A percentile compares a stretch with the other conserved stretches of the same genome.
Evolutionary conservation across 2,329 filamentous ascomycete species (phyloP).

Genomic region (Dothiorella sarmentorum): DNA sequence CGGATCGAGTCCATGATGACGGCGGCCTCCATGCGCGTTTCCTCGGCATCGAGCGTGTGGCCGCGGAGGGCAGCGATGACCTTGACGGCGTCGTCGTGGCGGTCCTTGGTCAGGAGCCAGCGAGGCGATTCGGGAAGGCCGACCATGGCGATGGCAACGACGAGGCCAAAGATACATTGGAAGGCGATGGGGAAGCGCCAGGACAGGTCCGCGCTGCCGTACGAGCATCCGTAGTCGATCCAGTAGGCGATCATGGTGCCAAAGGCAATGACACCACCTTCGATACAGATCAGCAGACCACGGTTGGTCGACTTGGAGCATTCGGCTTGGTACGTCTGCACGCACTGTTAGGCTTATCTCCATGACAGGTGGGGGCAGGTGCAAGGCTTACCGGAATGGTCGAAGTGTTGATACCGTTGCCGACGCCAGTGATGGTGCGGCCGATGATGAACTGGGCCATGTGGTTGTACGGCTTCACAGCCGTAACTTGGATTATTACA

Average conservation of each 20-base stretch:
- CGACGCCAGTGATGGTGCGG: constrained; percentile 51
- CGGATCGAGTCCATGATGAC: constrained; percentile 59
- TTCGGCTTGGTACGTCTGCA: constrained; percentile 54
- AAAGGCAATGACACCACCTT: constrained; percentile 51
- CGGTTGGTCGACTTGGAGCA: constrained; percentile 55
- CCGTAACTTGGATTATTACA: constrained; percentile 39
- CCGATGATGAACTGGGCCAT: constrained; percentile 53
- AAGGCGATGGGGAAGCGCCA: constrained; percentile 56
- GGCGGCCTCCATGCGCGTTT: constrained; percentile 58
- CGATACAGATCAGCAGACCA: constrained; percentile 60
- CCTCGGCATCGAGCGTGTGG: constrained; percentile 48
- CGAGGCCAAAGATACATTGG: constrained; percentile 49
- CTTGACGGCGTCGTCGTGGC: constrained; percentile 45
- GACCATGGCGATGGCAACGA: constrained; percentile 42
- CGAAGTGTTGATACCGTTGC: constrained; percentile 55
- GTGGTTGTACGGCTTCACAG: constrained; percentile 32
- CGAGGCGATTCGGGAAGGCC: constrained; percentile 58
- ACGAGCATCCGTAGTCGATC: constrained; percentile 37
- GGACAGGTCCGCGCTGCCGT: constrained; percentile 29
- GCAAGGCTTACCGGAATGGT: constrained; percentile 41
- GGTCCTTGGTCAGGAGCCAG: constrained; percentile 56
- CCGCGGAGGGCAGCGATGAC: constrained; percentile 53
- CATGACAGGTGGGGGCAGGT: background rate
- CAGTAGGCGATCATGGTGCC: constrained; percentile 53
- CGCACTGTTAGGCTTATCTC: constrained; percentile 21